Evolutionary conservation across 768 basidiomycete genomes (phyloP), one percentile per base, ranked within the genome.

Genomic region (Boletus vermiculosoides): DNA sequence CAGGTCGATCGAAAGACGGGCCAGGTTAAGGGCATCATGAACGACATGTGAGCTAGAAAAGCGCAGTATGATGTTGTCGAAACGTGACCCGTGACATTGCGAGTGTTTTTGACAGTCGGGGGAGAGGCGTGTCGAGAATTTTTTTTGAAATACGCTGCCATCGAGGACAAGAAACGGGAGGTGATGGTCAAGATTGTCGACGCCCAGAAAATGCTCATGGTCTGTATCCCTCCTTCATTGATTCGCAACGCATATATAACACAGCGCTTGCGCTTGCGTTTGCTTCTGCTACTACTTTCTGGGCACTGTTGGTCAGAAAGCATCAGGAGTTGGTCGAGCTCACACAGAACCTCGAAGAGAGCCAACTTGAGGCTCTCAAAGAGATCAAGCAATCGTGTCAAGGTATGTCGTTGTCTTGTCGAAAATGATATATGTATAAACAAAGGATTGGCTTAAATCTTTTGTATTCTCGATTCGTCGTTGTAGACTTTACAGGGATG

Each of bases 141-240:
- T 33, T 50, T 73, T 2, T 18, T 30, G 18, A 54, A 65, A 40
- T 65, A 72, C 8, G 59, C 64, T 4, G 54, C 44, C 5, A 41
- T 66, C 15, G 71, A 72, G 40, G 68, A 73, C 44, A 64, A 61
- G 63, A 60, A 63, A 33, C 71, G 70, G 7, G 66, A 62, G 4
- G 63, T 73, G 5, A 28, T 66, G 15, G 61, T 62, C 48, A 64
- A 67, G 40, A 70, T 73, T 1, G 12, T 48, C 36, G 64, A 70
- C 11, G 50, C 59, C 20, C 62, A 70, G 52, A 59, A 61, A 40
- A 55, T 51, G 18, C 68, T 72, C 16, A 58, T 73, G 56, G 71
- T 73, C 13, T 36, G 63, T 57, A 12, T n/a, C 12, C 20, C 30
- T 16, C 7, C 6, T 28, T n/a, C 31, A 11, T 52, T n/a, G n/a